Conservation (phyloP, 441 rosid genomes). For the Geranium incanum region DNA sequence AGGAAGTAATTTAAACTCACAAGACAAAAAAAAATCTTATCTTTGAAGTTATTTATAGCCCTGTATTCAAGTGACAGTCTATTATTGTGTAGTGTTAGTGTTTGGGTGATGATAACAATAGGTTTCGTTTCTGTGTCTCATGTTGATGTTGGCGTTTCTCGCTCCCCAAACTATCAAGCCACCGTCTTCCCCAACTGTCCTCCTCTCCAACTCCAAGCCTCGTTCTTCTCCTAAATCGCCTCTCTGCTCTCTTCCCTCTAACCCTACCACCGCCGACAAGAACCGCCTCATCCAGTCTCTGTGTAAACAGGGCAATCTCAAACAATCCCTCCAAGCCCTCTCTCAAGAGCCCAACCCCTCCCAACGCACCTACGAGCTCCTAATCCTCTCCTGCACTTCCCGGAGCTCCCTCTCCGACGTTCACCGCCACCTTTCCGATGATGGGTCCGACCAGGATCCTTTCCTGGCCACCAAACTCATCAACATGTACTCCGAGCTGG, state of each 20-base stretch:
- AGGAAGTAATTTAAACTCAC: no score
- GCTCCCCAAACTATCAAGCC: conserved; percentile 37
- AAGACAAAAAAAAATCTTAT: no score
- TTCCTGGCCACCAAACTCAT: conserved; percentile 89
- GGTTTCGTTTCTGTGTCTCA: neutral
- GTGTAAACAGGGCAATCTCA: conserved; percentile 59
- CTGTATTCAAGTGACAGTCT: no score
- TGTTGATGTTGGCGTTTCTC: conserved; percentile 45
- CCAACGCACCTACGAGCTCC: conserved; percentile 78
- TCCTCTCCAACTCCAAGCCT: conserved; percentile 15
- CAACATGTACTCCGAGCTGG: conserved; percentile 46
- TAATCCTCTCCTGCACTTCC: conserved; percentile 56
- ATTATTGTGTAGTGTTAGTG: no score
- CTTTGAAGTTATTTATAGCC: no score
- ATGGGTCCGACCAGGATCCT: conserved; percentile 82
- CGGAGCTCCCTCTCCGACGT: conserved; percentile 56
- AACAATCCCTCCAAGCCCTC: conserved; percentile 55
- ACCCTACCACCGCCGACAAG: conserved; percentile 27
- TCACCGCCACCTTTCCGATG: conserved; percentile 51
- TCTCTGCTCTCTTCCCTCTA: conserved; percentile 33
- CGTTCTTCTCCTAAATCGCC: conserved; percentile 32
- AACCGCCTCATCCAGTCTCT: conserved; percentile 54
- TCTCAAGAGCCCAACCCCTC: conserved; percentile 49
- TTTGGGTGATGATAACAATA: no score
- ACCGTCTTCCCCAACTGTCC: conserved; percentile 17